phyloP scores from a whole-genome alignment of 2,329 filamentous ascomycete species.

The Ophioceras dolichostomum region DNA sequence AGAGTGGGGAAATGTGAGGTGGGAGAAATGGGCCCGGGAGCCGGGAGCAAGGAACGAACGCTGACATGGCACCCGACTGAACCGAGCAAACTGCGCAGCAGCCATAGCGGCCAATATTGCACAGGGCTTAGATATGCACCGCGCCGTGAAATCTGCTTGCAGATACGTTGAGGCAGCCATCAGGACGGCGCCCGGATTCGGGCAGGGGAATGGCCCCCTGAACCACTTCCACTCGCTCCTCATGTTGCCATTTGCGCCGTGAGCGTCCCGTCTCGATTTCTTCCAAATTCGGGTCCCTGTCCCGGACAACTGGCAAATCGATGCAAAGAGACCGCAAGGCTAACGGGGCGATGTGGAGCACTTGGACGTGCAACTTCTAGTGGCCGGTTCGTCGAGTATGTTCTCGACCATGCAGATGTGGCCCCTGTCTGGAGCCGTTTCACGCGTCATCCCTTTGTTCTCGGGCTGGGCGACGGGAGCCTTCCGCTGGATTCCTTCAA shows the following conservation, averaged over 20 bases:
- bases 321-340: too few species aligned
- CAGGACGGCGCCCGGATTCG: constrained; percentile 47
- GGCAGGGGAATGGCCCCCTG: constrained; percentile 58
- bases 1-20: too few species aligned
- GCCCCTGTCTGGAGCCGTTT: constrained; percentile 61
- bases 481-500: constrained; percentile 71
- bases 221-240: constrained; percentile 69
- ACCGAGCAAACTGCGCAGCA: constrained; percentile 34
- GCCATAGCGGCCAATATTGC: constrained; percentile 66
- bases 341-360: too few species aligned
- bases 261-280: too few species aligned
- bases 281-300: too few species aligned
- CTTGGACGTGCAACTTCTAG: too few species aligned
- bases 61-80: too few species aligned
- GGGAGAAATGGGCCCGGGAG: too few species aligned
- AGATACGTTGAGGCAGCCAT: constrained; percentile 64
- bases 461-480: constrained; percentile 61
- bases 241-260: constrained; percentile 56
- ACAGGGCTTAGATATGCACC: constrained; percentile 39
- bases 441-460: constrained; percentile 72
- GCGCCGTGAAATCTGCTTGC: constrained; percentile 55
- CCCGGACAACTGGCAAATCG: too few species aligned
- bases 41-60: too few species aligned
- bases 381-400: constrained; percentile 72
- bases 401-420: constrained; percentile 67